A percentile compares a stretch with the other conserved stretches of the same genome.
phyloP scores from a whole-genome alignment of 163 green algal species.

The Chloroidium sp. region DNA sequence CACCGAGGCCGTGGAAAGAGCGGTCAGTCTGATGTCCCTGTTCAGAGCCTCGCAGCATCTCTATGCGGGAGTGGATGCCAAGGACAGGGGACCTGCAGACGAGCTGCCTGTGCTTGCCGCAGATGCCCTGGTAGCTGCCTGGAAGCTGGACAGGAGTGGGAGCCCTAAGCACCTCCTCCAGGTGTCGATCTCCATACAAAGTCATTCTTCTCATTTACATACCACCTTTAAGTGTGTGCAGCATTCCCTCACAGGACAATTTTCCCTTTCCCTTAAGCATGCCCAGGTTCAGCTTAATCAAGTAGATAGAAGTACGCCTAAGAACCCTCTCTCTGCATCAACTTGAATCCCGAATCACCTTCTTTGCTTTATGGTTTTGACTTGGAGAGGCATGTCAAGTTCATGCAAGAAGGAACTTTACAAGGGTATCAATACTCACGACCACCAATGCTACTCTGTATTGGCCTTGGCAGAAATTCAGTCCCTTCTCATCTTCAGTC shows the following conservation, averaged over 20 bases:
- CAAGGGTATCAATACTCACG: background rate
- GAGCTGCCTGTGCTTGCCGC: constrained; percentile 57
- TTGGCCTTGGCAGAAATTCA: background rate
- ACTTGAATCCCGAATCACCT: too few relatives aligned
- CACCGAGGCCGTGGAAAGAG: constrained; percentile 5
- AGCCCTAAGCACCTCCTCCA: constrained; percentile 18
- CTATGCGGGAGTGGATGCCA: constrained; percentile 51
- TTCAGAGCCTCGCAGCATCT: constrained; percentile 32
- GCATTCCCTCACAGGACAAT: background rate
- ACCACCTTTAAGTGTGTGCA: background rate
- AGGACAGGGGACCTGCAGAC: constrained; percentile 65
- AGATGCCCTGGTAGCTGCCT: constrained; percentile 24
- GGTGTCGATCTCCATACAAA: constrained; percentile 1
- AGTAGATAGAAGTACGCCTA: background rate
- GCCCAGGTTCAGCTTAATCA: background rate
- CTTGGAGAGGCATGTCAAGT: too few relatives aligned
- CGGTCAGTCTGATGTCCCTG: constrained; percentile 7
- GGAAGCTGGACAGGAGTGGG: background rate
- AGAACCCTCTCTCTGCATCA: too few relatives aligned
- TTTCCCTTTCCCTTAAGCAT: background rate
- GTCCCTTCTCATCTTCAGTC: background rate
- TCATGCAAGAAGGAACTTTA: too few relatives aligned
- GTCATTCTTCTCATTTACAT: background rate
- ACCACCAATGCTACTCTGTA: background rate
- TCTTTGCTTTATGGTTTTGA: too few relatives aligned